Evolutionary conservation across 116 monocot genomes (phyloP), one percentile per base, ranked within the genome.

Genomic region (Posidonia oceanica): DNA sequence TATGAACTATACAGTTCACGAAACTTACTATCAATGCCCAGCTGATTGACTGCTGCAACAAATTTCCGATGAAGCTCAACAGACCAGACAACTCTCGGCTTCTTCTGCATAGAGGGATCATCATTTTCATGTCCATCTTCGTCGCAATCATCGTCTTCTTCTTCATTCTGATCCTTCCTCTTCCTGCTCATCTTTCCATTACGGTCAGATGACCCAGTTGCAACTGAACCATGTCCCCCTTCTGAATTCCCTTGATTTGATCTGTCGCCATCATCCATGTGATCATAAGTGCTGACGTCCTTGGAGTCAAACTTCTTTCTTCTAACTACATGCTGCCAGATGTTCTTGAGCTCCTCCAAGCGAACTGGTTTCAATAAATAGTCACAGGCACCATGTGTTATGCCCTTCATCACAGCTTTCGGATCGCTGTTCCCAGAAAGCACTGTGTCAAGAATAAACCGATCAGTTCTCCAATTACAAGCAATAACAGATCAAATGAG

Each of bases 321-420:
- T 71, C 98, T 85, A 52, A 97, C 61, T 11, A 97, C 96, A 85
- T 91, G 96, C 73, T 91, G 89, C 96, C 96, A 97, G 41, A 98
- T 93, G 69, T 93, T 98, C 68, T 71, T 83, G 14, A 98, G 87
- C 61, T 89, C 98, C 82, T 98, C 90, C 3, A 92, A 69, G n/a
- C 98, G 77, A 57, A 98, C 90, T 37, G 93, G 93, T 70, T 98
- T 93, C 38, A 93, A 54, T 14, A 98, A 84, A 75, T 98, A 98
- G 77, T 98, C 98, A 39, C 87, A 87, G 1, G 98, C 98, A 40
- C 98, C 98, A 61, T 98, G 98, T n/a, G 92, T 82, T 66, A 98
- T 90, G 39, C 98, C 93, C 72, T 93, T 89, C 98, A 98, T 93
- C 17, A 98, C 98, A 17, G 85, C 75, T 69, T 87, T 84, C 14